A percentile compares a stretch with the other conserved stretches of the same genome.
These are phyloP conservation scores for Priceomyces melissophilus DNA, from an alignment of 805 yeast genomes.

Conservation along the genomic window DNA sequence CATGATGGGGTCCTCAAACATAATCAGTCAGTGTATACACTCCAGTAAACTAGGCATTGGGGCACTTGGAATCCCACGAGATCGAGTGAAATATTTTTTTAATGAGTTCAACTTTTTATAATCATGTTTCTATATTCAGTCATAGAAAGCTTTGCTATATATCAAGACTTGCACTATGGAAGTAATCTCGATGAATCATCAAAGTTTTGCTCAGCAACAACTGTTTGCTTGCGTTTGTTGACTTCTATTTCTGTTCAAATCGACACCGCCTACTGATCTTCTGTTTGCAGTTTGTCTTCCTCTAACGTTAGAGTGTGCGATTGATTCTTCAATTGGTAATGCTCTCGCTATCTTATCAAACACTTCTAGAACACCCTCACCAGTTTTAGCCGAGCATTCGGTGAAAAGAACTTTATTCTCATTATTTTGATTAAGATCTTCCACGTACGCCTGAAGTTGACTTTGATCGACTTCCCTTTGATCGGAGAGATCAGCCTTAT, in stretches of 20 bases:
- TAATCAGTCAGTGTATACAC: too few species aligned
- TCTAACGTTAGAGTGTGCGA: constrained; percentile 20
- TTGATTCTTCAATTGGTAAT: constrained; percentile 40
- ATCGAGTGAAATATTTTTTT: too few species aligned
- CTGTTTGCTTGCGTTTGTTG: constrained; percentile 19
- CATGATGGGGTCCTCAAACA: too few species aligned
- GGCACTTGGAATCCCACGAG: too few species aligned
- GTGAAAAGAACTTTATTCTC: constrained; percentile 39
- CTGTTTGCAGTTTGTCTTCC: constrained; percentile 23
- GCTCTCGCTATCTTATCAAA: constrained; percentile 38
- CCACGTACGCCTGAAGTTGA: constrained; percentile 48
- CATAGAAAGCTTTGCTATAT: too few species aligned
- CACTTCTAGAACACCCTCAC: constrained; percentile 42
- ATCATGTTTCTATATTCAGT: too few species aligned
- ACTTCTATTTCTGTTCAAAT: constrained; percentile 28
- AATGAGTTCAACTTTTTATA: too few species aligned
- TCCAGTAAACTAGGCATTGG: too few species aligned
- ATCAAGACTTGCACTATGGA: too few species aligned
- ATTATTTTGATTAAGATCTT: constrained; percentile 32
- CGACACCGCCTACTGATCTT: constrained; percentile 30
- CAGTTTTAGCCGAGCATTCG: constrained; percentile 45
- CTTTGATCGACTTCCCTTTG: constrained; percentile 42
- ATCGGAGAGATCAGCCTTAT: constrained; percentile 58
- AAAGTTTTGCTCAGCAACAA: constrained; percentile 21
- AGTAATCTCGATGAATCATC: too few species aligned